Percentiles rank a stretch among this genome's conserved stretches.
Evolutionary conservation across 257 asterid species (phyloP).

Genomic region (Solanum megistacrolobum): DNA sequence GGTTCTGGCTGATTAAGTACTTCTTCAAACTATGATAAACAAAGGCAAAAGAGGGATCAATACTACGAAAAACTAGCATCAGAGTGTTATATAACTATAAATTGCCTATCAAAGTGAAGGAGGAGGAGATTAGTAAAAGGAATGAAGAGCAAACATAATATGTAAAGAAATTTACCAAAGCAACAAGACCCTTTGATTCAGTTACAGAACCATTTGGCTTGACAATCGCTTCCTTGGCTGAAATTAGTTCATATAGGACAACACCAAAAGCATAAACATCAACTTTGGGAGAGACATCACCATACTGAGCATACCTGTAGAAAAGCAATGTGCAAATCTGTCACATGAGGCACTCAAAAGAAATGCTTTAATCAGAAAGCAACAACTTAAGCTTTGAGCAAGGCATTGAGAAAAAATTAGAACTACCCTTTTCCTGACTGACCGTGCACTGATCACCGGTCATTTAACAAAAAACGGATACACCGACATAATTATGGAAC

Average conservation of each 20-base stretch:
- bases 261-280: constrained; percentile 97
- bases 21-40: constrained; percentile 62
- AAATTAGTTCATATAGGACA: constrained; percentile 78
- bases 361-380: neutral
- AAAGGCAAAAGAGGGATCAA: neutral
- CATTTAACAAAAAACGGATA: neutral
- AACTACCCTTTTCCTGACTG: neutral
- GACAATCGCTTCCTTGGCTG: constrained; percentile 89
- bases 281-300: constrained; percentile 85
- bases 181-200: constrained; percentile 84
- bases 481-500: neutral
- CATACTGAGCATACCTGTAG: constrained; percentile 85
- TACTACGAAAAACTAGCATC: neutral
- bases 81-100: neutral
- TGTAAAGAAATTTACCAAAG: constrained; percentile 36
- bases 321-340: neutral
- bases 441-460: neutral
- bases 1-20: constrained; percentile 52
- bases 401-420: neutral
- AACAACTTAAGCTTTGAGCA: neutral
- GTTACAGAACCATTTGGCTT: constrained; percentile 37
- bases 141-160: neutral
- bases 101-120: neutral
- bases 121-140: neutral
- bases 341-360: neutral